A percentile compares a stretch with the other conserved stretches of the same genome.
phyloP scores from a whole-genome alignment of 2,329 filamentous ascomycete species.

The Alternaria hordeiaustralica region DNA sequence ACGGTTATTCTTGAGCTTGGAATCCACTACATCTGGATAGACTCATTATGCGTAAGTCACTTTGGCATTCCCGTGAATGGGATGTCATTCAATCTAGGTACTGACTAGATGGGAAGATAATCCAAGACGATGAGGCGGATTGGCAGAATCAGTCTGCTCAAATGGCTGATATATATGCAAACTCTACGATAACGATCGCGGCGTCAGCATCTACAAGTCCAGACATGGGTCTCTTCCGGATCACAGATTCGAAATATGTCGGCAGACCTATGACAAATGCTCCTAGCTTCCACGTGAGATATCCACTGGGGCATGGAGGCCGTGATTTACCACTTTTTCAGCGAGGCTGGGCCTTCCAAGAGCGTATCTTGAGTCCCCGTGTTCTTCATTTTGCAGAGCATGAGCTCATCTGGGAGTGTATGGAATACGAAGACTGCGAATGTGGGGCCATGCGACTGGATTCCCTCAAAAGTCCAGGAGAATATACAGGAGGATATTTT shows the following conservation, averaged over 20 bases:
- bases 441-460: neutral
- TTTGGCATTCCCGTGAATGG: too few species aligned
- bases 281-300: neutral
- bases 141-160: neutral
- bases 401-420: constrained; percentile 25
- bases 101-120: too few species aligned
- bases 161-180: neutral
- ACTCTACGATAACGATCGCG: neutral
- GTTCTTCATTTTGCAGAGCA: constrained; percentile 13
- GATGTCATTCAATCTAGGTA: too few species aligned
- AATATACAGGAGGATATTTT: too few species aligned
- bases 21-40: constrained; percentile 34
- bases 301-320: neutral
- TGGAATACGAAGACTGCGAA: neutral
- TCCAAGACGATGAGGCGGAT: neutral
- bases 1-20: constrained; percentile 5
- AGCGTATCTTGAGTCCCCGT: constrained; percentile 14
- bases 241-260: neutral
- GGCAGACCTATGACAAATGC: neutral
- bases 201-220: neutral
- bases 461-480: too few species aligned
- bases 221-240: neutral
- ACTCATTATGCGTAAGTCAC: constrained; percentile 10
- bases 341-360: constrained; percentile 21
- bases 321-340: neutral